phyloP scores from a whole-genome alignment of 176 grass and related monocot genomes.

The Bromus sterilis region DNA sequence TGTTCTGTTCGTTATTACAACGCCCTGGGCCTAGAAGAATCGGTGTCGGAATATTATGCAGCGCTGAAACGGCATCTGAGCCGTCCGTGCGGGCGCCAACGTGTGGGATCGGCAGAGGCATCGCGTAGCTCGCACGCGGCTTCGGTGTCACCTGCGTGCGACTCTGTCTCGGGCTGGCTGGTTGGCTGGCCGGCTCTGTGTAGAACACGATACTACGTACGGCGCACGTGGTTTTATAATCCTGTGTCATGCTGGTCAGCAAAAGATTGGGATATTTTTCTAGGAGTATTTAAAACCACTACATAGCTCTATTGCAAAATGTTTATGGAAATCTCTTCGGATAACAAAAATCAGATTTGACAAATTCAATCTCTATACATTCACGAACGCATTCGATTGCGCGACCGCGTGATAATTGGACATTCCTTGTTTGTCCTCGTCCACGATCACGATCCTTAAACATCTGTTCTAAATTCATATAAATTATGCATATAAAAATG shows the following conservation, averaged over 20 bases:
- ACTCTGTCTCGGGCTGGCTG: background rate
- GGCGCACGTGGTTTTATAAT: background rate
- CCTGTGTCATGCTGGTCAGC: background rate
- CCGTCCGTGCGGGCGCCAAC: background rate
- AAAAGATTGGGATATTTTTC: background rate
- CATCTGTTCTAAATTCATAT: too few relatives aligned
- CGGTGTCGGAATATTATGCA: background rate
- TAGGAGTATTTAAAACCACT: too few relatives aligned
- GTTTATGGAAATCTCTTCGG: too few relatives aligned
- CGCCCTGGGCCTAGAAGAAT: background rate
- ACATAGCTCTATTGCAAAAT: too few relatives aligned
- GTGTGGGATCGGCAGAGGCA: slow-evolving; percentile 14
- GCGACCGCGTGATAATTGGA: too few relatives aligned
- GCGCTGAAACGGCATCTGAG: background rate
- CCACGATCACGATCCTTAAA: too few relatives aligned
- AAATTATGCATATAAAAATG: too few relatives aligned
- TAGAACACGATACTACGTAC: background rate
- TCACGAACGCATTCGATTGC: too few relatives aligned
- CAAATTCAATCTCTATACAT: too few relatives aligned
- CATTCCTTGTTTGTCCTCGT: too few relatives aligned
- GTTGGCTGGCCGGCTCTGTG: background rate
- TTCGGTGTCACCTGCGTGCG: background rate
- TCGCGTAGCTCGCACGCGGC: slow-evolving; percentile 35
- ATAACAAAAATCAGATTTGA: too few relatives aligned
- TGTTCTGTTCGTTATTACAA: background rate